Evolutionary conservation across 1,139 yeast genomes (phyloP).

Genomic region (Lodderomyces parapsilosis): DNA sequence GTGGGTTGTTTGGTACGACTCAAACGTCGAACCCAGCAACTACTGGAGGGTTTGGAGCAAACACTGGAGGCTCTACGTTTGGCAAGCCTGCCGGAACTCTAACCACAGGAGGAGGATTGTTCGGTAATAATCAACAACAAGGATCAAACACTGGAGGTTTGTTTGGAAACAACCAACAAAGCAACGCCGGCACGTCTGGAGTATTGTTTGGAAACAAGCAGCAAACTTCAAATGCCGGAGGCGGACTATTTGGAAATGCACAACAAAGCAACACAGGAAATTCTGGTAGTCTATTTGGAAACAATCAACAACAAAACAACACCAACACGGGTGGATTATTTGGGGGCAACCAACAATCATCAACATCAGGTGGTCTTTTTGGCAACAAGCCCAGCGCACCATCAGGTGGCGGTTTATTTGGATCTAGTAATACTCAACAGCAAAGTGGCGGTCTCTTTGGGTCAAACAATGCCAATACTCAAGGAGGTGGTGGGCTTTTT

Average conservation of each 20-base stretch:
- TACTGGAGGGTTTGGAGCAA: conserved; percentile 16
- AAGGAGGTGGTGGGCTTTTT: conserved; percentile 11
- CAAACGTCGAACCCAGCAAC: conserved; percentile 1
- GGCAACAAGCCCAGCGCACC: conserved; percentile 8
- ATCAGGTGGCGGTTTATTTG: conserved; percentile 11
- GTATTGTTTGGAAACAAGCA: conserved; percentile 27
- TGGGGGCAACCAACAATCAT: conserved; percentile 12
- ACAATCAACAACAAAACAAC: conserved; percentile 6
- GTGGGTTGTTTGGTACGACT: conserved; percentile 10
- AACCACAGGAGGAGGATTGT: conserved; percentile 16
- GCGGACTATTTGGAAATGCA: conserved; percentile 12
- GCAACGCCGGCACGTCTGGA: conserved; percentile 11
- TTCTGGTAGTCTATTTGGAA: conserved; percentile 28
- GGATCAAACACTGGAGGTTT: conserved; percentile 17
- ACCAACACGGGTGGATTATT: conserved; percentile 15
- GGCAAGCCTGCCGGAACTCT: conserved; percentile 11
- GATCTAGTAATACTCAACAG: conserved; percentile 5
- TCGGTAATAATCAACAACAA: conserved; percentile 15
- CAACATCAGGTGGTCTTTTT: conserved; percentile 12
- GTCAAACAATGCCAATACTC: conserved; percentile 6
- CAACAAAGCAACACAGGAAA: conserved; percentile 5
- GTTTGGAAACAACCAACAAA: conserved; percentile 21
- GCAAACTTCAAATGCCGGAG: conserved; percentile 7
- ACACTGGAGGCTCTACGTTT: conserved; percentile 4
- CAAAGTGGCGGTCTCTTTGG: conserved; percentile 17